phyloP scores from a whole-genome alignment of 108 stramenopile species.

The Chaetoceros tenuissimus region DNA sequence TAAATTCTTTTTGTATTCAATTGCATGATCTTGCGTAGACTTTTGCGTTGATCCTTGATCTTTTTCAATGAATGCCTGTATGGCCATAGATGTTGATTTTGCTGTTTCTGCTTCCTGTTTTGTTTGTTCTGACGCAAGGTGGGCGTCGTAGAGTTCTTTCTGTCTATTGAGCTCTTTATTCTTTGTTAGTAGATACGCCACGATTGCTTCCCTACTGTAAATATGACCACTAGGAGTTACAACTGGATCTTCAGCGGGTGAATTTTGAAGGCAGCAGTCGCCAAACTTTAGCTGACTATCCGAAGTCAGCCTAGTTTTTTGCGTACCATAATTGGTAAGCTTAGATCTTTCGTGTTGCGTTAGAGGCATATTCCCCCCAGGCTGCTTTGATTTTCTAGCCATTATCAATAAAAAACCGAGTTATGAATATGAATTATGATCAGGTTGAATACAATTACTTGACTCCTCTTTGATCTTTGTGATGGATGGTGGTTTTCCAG shows the following conservation, averaged over 20 bases:
- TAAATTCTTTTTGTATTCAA: slow-evolving; percentile 24
- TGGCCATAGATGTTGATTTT: background rate
- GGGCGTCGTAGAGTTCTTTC: slow-evolving; percentile 29
- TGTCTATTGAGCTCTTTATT: slow-evolving; percentile 46
- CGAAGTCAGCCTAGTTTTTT: slow-evolving; percentile 48
- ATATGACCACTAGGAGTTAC: slow-evolving; percentile 54
- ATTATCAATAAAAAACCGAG: too few species aligned
- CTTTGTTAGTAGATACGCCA: slow-evolving; percentile 66
- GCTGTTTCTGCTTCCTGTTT: slow-evolving; percentile 15
- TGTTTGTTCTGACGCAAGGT: slow-evolving; percentile 13
- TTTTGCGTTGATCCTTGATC: slow-evolving; percentile 23
- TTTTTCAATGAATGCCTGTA: slow-evolving; percentile 25
- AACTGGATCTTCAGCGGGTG: slow-evolving; percentile 26
- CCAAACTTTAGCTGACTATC: slow-evolving; percentile 75
- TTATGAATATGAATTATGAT: too few species aligned
- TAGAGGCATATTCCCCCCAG: slow-evolving; percentile 70
- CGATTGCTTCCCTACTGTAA: slow-evolving; percentile 60
- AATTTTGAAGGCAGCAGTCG: slow-evolving; percentile 62
- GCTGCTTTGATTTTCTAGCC: slow-evolving; percentile 77
- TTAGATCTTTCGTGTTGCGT: slow-evolving; percentile 62
- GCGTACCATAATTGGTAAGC: slow-evolving; percentile 62
- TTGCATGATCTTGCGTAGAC: background rate
- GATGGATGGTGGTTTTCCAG: slow-evolving; percentile 63
- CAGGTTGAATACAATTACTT: too few species aligned
- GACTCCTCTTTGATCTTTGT: too few species aligned